These are phyloP conservation scores for Abelmoschus esculentus DNA, from an alignment of 345 rosid species.

Conservation along the genomic window DNA sequence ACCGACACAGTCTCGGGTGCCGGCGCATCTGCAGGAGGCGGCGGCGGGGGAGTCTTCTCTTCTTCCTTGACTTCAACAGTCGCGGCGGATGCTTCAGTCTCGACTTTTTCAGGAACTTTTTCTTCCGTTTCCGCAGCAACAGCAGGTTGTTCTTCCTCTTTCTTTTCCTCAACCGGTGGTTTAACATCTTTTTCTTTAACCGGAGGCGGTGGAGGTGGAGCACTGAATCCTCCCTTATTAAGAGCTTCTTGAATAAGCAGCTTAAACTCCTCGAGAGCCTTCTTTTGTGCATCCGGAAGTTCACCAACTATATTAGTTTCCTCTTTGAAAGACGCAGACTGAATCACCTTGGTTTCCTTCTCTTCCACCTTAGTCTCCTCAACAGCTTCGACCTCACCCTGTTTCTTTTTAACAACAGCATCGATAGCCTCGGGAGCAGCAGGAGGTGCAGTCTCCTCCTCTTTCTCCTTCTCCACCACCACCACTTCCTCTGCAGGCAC, in stretches of 20 bases:
- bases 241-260: conserved; percentile 52
- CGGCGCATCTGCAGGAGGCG: neutral
- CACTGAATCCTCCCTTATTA: conserved; percentile 39
- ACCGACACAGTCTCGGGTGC: conserved; percentile 17
- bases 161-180: conserved; percentile 4
- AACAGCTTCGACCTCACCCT: neutral
- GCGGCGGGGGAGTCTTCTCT: conserved; percentile 5
- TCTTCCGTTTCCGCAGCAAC: conserved; percentile 20
- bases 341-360: conserved; percentile 26
- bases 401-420: neutral
- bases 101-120: neutral
- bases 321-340: conserved; percentile 53
- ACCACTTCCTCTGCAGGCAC: conserved; percentile 19
- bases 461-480: conserved; percentile 20
- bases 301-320: conserved; percentile 54
- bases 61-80: conserved; percentile 21
- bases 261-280: conserved; percentile 53
- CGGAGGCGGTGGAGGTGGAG: conserved; percentile 24
- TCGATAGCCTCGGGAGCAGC: conserved; percentile 4
- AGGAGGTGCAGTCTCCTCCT: conserved; percentile 6
- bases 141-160: conserved; percentile 13
- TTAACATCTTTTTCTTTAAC: conserved; percentile 22
- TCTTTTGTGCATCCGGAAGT: conserved; percentile 45
- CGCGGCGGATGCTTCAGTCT: conserved; percentile 21
- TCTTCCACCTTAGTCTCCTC: neutral